Evolutionary conservation across 345 rosid genomes (phyloP), one percentile per base, ranked within the genome.

Genomic region (Eucalyptus albens): DNA sequence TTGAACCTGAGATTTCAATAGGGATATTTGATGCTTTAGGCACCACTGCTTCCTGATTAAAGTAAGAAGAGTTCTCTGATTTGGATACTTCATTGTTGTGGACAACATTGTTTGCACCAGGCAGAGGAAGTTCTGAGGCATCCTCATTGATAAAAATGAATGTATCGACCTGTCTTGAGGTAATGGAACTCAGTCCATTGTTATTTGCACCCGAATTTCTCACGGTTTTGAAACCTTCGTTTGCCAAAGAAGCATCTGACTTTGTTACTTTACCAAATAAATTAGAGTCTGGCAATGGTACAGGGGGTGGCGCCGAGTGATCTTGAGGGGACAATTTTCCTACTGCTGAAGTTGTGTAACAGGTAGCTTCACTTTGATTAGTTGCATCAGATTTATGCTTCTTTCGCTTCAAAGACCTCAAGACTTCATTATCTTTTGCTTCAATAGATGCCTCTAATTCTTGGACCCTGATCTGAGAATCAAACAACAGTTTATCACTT

Each of bases 371-470:
- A 87, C 88, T 86, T 86, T 40, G 85, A 40, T 21, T 21, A 7
- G 85, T 59, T 10, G 44, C 89, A 53, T 50, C 29, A 85, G 86
- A 89, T 55, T 51, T 51, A 82, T 92, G 91, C 89, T 91, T 93
- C 51, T 94, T 93, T 87, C 86, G 90, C 92, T 94, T 97, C 88
- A 97, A 89, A 80, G 94, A 91, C 92, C 97, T 93, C 93, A 98
- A 72, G 88, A 87, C 93, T 93, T 90, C 95, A 90, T 96, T 96
- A 42, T 93, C 97, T 91, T 94, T 95, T 88, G 90, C 91, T 93
- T 97, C 99, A 88, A 87, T 92, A 44, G 90, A 86, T 53, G 89
- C 93, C 93, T 98, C 97, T 89, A 95, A 90, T 90, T 97, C 99
- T 89, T 96, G 95, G 90, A 96, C 90, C 93, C 94, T 94, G 69